Evolutionary conservation across 345 rosid species (phyloP).

Genomic region (Corchorus olitorius): DNA sequence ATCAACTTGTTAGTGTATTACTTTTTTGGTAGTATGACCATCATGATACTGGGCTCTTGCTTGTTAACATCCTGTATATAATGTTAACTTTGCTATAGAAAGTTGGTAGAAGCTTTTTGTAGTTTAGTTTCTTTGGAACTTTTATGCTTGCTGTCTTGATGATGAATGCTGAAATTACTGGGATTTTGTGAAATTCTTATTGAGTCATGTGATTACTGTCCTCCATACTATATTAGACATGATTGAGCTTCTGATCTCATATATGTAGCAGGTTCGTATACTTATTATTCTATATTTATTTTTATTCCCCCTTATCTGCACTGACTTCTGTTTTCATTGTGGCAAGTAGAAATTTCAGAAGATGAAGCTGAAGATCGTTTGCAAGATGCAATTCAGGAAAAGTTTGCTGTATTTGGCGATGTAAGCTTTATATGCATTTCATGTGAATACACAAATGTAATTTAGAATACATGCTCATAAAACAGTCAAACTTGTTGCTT

Average conservation of each 20-base stretch:
- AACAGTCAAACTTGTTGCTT: not conserved
- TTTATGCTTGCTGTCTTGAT: not conserved
- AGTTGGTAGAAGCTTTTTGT: not conserved
- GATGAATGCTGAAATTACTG: not conserved
- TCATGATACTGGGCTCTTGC: not conserved
- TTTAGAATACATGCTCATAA: not conserved
- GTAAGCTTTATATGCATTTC: conserved; percentile 25
- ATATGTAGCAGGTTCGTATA: too few species aligned
- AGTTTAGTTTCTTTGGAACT: not conserved
- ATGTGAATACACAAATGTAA: not conserved
- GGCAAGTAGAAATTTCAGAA: conserved; percentile 83
- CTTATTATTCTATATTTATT: not conserved
- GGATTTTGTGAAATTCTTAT: not conserved
- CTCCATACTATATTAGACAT: conserved; percentile 6
- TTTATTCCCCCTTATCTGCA: conserved; percentile 20
- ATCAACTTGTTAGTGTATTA: not conserved
- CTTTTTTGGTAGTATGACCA: conserved; percentile 2
- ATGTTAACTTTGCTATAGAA: not conserved
- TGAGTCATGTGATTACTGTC: not conserved
- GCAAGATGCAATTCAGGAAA: conserved; percentile 97
- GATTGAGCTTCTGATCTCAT: not conserved
- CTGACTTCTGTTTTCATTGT: conserved; percentile 25
- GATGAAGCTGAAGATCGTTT: conserved; percentile 95
- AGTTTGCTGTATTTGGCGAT: conserved; percentile 93
- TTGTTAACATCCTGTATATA: not conserved